Evolutionary conservation across 1,139 yeast species (phyloP), one percentile per base, ranked within the genome.

Genomic region (Yamadazyma mexicana): DNA sequence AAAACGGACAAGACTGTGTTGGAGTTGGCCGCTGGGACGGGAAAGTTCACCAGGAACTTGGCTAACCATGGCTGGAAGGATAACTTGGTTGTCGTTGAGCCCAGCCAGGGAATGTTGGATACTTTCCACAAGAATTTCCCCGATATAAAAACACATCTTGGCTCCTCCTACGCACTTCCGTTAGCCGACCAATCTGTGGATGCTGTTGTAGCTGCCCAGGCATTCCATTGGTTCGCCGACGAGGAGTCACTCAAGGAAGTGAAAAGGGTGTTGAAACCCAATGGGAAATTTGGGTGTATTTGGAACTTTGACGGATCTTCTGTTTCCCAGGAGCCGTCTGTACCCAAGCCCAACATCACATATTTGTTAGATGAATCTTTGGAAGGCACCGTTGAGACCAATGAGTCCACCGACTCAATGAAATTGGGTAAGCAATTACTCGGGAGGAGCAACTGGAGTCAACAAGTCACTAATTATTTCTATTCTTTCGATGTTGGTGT

Each of bases 151-250:
- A 49, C 70, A 2, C 44, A 54, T 30, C 56, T 63, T 30, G 81
- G 78, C 0, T 65, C 78, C 11, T 70, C 80, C 8, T 77, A 77
- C 49, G 46, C 62, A 1, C 55, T 80, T n/a, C 83, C 85, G 1
- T 47, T 73, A 1, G 64, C 62, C 2, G 77, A 69, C 42, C 50
- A 56, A 14, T 59, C 75, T 0, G 67, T 71, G 12, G 87, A 81
- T 52, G 72, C 75, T 0, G 64, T 81, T 1, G 59, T 79, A n/a
- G 59, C 77, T 10, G 86, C 87, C 0, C 87, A 81, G 50, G 87
- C 80, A 0, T 81, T 77, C 56, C 87, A 81, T 50, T 81, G 87
- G 87, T 82, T 81, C 56, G 72, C 81, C 12, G 81, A 78, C 50
- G 41, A 48, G 2, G 66, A 61, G 4, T 66, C 83, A 1, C 55